Percentiles rank a stretch among this genome's conserved stretches.
Conservation (phyloP, 768 basidiomycete genomes). For the Suillus ampliporus region DNA sequence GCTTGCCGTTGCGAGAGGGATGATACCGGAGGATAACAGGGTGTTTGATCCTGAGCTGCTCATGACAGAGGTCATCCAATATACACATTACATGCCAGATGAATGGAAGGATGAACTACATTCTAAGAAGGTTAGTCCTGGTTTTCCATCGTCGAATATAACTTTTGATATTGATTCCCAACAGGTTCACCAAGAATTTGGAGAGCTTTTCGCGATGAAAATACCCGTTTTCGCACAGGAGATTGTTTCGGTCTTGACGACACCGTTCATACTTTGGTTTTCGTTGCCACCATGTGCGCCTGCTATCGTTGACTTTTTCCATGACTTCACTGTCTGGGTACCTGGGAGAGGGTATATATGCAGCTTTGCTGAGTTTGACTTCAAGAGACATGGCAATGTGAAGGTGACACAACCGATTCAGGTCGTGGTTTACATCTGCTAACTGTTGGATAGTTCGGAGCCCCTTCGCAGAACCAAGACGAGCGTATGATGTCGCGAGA, state of each 20-base stretch:
- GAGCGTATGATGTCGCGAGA: conserved; percentile 85
- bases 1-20: conserved; percentile 88
- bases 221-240: conserved; percentile 87
- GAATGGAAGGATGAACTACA: conserved; percentile 91
- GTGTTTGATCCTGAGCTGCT: conserved; percentile 94
- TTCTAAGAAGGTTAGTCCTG: conserved; percentile 71
- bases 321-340: conserved; percentile 96
- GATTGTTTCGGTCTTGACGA: conserved; percentile 87
- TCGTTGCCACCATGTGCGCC: conserved; percentile 90
- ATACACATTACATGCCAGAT: conserved; percentile 95
- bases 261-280: conserved; percentile 93
- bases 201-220: conserved; percentile 94
- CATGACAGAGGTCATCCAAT: conserved; percentile 90
- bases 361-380: conserved; percentile 98
- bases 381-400: conserved; percentile 91
- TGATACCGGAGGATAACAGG: conserved; percentile 93
- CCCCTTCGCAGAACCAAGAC: conserved; percentile 69
- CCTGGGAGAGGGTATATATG: conserved; percentile 97
- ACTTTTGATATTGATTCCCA: neutral
- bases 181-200: conserved; percentile 90
- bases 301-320: conserved; percentile 95
- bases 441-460: conserved; percentile 69
- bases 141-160: conserved; percentile 13
- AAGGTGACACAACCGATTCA: conserved; percentile 54
- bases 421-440: neutral